phyloP scores from a whole-genome alignment of 768 basidiomycete genomes.

The Paxillus involutus region DNA sequence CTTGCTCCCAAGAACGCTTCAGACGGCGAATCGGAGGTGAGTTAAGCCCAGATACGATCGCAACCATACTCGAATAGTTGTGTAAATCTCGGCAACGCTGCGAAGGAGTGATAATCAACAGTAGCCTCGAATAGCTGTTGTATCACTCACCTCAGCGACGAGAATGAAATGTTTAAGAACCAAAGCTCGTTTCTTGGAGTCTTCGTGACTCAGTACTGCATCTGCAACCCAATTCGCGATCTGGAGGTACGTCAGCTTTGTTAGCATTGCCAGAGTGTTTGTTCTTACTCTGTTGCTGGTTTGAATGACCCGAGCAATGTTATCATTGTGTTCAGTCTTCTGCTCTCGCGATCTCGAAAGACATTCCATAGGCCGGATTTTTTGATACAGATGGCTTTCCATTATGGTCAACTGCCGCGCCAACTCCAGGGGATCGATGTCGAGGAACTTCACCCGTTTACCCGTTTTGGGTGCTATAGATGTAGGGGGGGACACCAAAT shows the following conservation, averaged over 20 bases:
- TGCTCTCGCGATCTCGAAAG: slow-evolving; percentile 80
- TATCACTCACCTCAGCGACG: slow-evolving; percentile 78
- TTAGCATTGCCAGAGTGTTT: neutral
- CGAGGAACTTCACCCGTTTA: slow-evolving; percentile 77
- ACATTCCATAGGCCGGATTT: slow-evolving; percentile 89
- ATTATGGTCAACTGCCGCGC: slow-evolving; percentile 92
- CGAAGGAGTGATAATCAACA: slow-evolving; percentile 10
- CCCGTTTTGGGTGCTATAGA: slow-evolving; percentile 71
- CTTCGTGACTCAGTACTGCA: slow-evolving; percentile 75
- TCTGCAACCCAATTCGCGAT: slow-evolving; percentile 94
- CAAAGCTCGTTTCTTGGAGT: slow-evolving; percentile 77
- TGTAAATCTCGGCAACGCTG: slow-evolving; percentile 87
- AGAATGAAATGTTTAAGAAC: slow-evolving; percentile 89
- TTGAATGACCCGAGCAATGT: slow-evolving; percentile 84
- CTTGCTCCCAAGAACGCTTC: slow-evolving; percentile 91
- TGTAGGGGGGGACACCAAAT: slow-evolving; percentile 63
- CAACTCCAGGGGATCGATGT: slow-evolving; percentile 86
- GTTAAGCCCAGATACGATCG: slow-evolving; percentile 91
- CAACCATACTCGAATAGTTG: slow-evolving; percentile 97
- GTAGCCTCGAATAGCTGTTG: neutral
- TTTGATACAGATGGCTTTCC: slow-evolving; percentile 84
- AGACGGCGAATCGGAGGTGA: slow-evolving; percentile 90
- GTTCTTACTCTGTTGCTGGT: slow-evolving; percentile 77
- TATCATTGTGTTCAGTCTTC: slow-evolving; percentile 71
- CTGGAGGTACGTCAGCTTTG: slow-evolving; percentile 37